Evolutionary conservation across 2,329 filamentous ascomycete genomes (phyloP).

Genomic region (Scytalidium sp.): DNA sequence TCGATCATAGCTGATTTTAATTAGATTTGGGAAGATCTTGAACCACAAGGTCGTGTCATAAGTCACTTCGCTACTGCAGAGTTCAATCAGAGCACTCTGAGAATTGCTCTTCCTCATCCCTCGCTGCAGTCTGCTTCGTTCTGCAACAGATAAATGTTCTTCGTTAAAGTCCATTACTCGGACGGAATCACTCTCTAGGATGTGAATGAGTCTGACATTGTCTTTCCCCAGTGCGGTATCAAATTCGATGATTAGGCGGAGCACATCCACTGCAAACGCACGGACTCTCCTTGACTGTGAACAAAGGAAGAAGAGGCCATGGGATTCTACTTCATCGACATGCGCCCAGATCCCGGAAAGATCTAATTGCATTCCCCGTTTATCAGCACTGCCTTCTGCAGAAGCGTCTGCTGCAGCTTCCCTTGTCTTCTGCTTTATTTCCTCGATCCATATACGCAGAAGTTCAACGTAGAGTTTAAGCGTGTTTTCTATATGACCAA

Average conservation of each 20-base stretch:
- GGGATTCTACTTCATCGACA: slow-evolving; percentile 94
- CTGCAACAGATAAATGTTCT: slow-evolving; percentile 85
- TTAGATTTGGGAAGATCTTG: slow-evolving; percentile 94
- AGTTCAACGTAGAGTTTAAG: slow-evolving; percentile 90
- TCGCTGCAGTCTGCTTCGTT: slow-evolving; percentile 86
- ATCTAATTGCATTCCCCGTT: slow-evolving; percentile 74
- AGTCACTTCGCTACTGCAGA: slow-evolving; percentile 92
- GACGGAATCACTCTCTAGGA: slow-evolving; percentile 85
- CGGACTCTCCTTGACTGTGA: slow-evolving; percentile 90
- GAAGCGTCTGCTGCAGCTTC: slow-evolving; percentile 64
- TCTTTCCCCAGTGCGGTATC: slow-evolving; percentile 81
- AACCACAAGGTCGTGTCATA: slow-evolving; percentile 97
- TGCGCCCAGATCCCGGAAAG: slow-evolving; percentile 86
- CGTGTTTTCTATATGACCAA: slow-evolving; percentile 92
- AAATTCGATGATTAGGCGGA: slow-evolving; percentile 90
- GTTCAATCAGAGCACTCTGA: slow-evolving; percentile 83
- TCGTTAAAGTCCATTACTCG: slow-evolving; percentile 90
- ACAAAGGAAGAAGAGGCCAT: slow-evolving; percentile 94
- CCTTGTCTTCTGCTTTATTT: slow-evolving; percentile 82
- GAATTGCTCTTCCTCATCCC: slow-evolving; percentile 82
- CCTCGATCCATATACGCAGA: slow-evolving; percentile 95
- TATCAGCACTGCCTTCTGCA: slow-evolving; percentile 63
- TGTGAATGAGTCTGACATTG: slow-evolving; percentile 76
- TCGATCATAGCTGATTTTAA: slow-evolving; percentile 84
- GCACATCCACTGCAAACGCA: slow-evolving; percentile 85